Percentiles rank a stretch among this genome's conserved stretches.
Conservation (phyloP, 495 filamentous ascomycete genomes). For the Parachaetomium inaequale region DNA sequence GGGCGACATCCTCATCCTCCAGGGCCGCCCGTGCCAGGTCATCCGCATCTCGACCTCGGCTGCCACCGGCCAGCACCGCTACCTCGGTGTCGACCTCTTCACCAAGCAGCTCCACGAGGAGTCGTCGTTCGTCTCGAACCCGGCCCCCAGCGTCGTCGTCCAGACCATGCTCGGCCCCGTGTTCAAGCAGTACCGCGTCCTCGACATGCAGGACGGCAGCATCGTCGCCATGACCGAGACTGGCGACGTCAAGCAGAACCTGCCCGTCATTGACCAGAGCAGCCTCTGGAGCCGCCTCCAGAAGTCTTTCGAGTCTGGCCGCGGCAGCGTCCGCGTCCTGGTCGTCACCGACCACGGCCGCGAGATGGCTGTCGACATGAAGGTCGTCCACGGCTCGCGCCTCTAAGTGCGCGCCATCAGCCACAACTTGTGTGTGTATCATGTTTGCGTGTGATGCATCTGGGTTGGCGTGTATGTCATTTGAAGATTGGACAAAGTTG, state of each 20-base stretch:
- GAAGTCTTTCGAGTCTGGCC: conserved; percentile 84
- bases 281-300: conserved; percentile 76
- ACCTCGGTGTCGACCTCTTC: conserved; percentile 99
- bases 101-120: conserved; percentile 98
- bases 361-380: conserved; percentile 98
- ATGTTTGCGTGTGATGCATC: conserved; percentile 20
- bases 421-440: conserved; percentile 11
- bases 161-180: conserved; percentile 99
- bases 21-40: conserved; percentile 99
- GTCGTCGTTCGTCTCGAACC: conserved; percentile 96
- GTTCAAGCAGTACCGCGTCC: conserved; percentile 99
- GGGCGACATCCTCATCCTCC: conserved; percentile 96
- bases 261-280: conserved; percentile 91
- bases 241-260: conserved; percentile 95
- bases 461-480: conserved; percentile 24
- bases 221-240: conserved; percentile 54
- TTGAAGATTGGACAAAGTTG: conserved; percentile 31
- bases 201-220: conserved; percentile 87
- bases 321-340: conserved; percentile 88
- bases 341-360: conserved; percentile 92
- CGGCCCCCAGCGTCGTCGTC: conserved; percentile 89
- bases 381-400: conserved; percentile 79
- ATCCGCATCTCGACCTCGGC: conserved; percentile 98
- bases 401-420: conserved; percentile 39
- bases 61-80: conserved; percentile 98